Evolutionary conservation across 2,329 filamentous ascomycete species (phyloP).

Genomic region (Clonostachys byssicola): DNA sequence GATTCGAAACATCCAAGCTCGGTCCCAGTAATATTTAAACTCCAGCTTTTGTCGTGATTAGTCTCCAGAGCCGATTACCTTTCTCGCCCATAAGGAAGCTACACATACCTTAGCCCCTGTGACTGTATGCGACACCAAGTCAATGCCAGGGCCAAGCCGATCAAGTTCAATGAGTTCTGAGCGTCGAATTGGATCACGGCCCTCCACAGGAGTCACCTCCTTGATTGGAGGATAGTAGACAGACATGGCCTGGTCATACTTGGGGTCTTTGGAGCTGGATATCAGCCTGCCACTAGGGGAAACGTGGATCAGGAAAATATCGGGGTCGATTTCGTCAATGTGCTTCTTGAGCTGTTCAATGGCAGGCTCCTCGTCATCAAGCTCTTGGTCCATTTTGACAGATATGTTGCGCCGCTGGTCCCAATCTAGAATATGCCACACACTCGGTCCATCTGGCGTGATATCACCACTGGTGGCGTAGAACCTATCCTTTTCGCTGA

Average conservation of each 20-base stretch:
- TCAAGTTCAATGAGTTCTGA: slow-evolving; percentile 20
- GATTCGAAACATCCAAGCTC: slow-evolving; percentile 6
- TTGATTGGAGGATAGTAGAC: slow-evolving; percentile 13
- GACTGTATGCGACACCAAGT: slow-evolving; percentile 11
- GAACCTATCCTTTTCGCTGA: slow-evolving; percentile 2
- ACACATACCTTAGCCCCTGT: too few relatives aligned
- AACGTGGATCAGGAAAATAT: slow-evolving; percentile 17
- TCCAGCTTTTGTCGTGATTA: slow-evolving; percentile 3
- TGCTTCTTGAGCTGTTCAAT: slow-evolving; percentile 11
- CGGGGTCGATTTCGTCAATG: slow-evolving; percentile 10
- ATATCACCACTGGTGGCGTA: slow-evolving; percentile 2
- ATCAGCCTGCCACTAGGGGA: not conserved
- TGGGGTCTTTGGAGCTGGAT: slow-evolving; percentile 10
- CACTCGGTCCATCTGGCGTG: slow-evolving; percentile 11
- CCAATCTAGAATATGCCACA: slow-evolving; percentile 13
- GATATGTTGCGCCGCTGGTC: slow-evolving; percentile 14
- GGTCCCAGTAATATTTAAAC: slow-evolving; percentile 27
- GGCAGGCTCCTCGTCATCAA: slow-evolving; percentile 9
- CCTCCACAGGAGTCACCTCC: too few relatives aligned
- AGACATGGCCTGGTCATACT: slow-evolving; percentile 19
- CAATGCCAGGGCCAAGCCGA: slow-evolving; percentile 15
- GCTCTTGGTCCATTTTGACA: slow-evolving; percentile 13
- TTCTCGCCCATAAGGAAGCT: not conserved
- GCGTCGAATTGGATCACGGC: slow-evolving; percentile 7
- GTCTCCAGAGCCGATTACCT: not conserved